Conservation (phyloP, 192 early-diverging fungal genomes). For the Backusella tarrabulga region DNA sequence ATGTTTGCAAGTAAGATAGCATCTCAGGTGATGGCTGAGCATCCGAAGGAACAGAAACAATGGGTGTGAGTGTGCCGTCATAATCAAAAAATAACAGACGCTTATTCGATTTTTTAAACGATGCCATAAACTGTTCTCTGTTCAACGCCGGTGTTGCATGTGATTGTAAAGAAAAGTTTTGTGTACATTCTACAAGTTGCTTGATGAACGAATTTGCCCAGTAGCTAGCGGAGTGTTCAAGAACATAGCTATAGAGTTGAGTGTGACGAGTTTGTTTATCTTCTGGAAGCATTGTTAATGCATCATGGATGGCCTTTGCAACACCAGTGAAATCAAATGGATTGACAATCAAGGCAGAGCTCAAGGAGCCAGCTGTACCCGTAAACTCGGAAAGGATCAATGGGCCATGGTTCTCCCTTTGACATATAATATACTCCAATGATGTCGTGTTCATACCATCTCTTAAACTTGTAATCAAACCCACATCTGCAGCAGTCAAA, state of each 20-base stretch:
- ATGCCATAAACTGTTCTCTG: conserved; percentile 29
- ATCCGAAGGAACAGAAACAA: conserved; percentile 79
- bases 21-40: conserved; percentile 87
- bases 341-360: conserved; percentile 80
- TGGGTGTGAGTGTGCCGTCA: conserved; percentile 96
- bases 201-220: conserved; percentile 87
- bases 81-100: conserved; percentile 94
- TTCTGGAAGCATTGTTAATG: conserved; percentile 59
- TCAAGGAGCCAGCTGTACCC: conserved; percentile 83
- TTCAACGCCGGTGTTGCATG: conserved; percentile 46
- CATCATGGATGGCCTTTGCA: conserved; percentile 75
- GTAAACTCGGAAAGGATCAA: conserved; percentile 97
- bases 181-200: conserved; percentile 58
- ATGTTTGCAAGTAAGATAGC: conserved; percentile 67
- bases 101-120: conserved; percentile 60
- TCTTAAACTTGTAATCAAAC: conserved; percentile 88
- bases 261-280: conserved; percentile 51
- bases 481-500: conserved; percentile 91
- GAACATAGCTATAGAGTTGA: conserved; percentile 81
- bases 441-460: conserved; percentile 99
- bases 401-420: conserved; percentile 77
- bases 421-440: conserved; percentile 93
- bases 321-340: conserved; percentile 88
- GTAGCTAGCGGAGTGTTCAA: conserved; percentile 76
- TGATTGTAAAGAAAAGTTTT: conserved; percentile 42